Evolutionary conservation across 192 early-diverging fungal species (phyloP), one percentile per base, ranked within the genome.

Genomic region (Podila epigama): DNA sequence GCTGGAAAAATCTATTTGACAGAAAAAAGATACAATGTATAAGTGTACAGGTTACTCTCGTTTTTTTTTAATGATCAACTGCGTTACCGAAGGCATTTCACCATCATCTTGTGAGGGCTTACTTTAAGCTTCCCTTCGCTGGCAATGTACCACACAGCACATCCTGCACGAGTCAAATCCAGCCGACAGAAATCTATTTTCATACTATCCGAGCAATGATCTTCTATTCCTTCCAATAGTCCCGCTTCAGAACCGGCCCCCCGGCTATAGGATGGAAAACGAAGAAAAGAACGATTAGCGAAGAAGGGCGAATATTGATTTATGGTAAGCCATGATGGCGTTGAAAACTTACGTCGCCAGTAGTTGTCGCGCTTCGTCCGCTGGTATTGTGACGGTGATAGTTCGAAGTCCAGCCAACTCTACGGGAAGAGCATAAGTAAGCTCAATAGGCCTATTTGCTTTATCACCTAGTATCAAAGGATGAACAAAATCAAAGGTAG

Each of bases 81-180:
- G 5, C 18, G 34, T 2, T n/a, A 58, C 25, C 36, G 28, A 27
- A 27, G 22, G 58, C 25, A 41, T 1, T 3, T 5, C 1, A 32
- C 13, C 34, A 13, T 9, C 13, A 10, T 10, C 9, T 11, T 25
- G 51, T 20, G 18, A 25, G 0, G 13, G 18, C 33, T 58, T 64
- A 68, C 73, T 61, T 77, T 77, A 42, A 63, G 41, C 44, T 77
- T 77, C 2, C 73, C 73, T 57, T 77, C 73, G n/a, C 66, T 63
- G 8, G 73, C 73, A 33, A 77, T 58, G 22, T 36, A 77, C 73
- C 73, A 77, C 4, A 66, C 62, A 8, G 66, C 27, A 51, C 73
- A 77, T 2, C 73, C 73, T 29, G 73, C 73, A 1, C 73, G 44
- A 4, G 40, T 32, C 1, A 77, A 56, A 51, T 34, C 62, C 31